phyloP scores from a whole-genome alignment of 2,329 filamentous ascomycete genomes.

The Fusarium vanettenii region DNA sequence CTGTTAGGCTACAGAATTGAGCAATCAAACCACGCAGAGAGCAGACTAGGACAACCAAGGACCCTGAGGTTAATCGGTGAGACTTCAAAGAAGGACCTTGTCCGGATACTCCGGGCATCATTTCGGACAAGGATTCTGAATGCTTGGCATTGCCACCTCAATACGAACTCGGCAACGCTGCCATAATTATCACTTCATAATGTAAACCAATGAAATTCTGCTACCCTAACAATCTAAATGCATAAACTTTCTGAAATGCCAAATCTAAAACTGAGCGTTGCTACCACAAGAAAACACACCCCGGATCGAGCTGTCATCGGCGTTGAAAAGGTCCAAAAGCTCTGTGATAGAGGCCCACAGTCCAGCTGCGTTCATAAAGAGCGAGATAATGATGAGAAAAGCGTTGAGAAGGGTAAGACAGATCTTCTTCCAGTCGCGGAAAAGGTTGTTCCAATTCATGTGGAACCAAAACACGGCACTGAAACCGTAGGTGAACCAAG shows the following conservation, averaged over 20 bases:
- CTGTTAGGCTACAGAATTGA: background rate
- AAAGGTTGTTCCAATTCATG: slow-evolving; percentile 10
- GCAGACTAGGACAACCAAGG: background rate
- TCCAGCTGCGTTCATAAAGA: slow-evolving; percentile 32
- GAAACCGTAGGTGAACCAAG: slow-evolving; percentile 33
- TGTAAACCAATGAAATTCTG: background rate
- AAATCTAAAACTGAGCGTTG: slow-evolving; percentile 3
- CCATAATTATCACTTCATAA: background rate
- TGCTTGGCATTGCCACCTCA: background rate
- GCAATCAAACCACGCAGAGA: too few species aligned
- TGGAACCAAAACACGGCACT: slow-evolving; percentile 28
- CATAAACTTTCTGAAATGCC: background rate
- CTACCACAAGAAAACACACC: slow-evolving; percentile 17
- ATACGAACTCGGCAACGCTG: background rate
- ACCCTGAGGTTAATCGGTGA: background rate
- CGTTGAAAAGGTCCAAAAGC: slow-evolving; percentile 8
- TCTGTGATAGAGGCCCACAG: slow-evolving; percentile 23
- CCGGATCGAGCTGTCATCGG: slow-evolving; percentile 14
- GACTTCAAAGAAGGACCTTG: background rate
- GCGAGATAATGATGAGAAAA: slow-evolving; percentile 14
- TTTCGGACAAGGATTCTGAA: background rate
- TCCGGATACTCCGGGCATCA: background rate
- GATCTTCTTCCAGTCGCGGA: slow-evolving; percentile 29
- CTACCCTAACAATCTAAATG: background rate
- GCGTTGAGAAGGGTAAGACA: slow-evolving; percentile 24